Base-by-base conservation (phyloP, 2,329 filamentous ascomycete species). In the Hortaea sp. region DNA sequence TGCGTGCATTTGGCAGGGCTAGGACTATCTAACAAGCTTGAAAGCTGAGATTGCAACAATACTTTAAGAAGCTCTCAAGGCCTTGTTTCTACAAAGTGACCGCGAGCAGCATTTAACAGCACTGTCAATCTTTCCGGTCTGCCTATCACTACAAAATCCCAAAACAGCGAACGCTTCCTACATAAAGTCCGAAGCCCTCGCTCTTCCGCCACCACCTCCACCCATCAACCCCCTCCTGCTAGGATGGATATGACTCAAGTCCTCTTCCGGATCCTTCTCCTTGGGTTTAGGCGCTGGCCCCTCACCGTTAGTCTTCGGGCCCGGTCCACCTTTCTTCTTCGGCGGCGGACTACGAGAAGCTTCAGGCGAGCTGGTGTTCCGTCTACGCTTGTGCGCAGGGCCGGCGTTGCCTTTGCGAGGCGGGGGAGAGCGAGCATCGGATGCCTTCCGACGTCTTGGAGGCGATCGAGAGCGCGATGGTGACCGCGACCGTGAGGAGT, bases 201-300 rank as follows among this genome's bases (percentile, higher is more conserved):
- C 20, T 20, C 20, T 20, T 20, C 20, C 20, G 20, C 20, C 20
- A 20, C 20, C 20, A 20, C 20, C 20, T 20, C 46, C 54, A 34
- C 53, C 53, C 51, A 66, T 55, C 34, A 65, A 43, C 4, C 59
- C 61, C 46, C 63, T 55, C 11, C 63, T 52, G 29, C 56, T 60
- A 7, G 63, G 63, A 51, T 66, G 63, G 39, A 66, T 65, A 34
- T 60, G 54, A 34, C 57, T 60, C 42, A 63, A 39, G 43, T 64
- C 62, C 13, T 62, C 58, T 38, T 52, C 46, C 29, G 39, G 44
- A 28, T 39, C 46, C 29, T 39, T 39, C 43, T 47, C 42, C 45
- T 43, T 31, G 13, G 43, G 37, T 13, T 43, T 48, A 29, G 43
- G 7, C 40, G 48, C 41, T 7, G 50, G 44, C 37, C 42, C 45